Evolutionary conservation across 495 filamentous ascomycete species (phyloP).

Genomic region (Chaetomidium leptoderma): DNA sequence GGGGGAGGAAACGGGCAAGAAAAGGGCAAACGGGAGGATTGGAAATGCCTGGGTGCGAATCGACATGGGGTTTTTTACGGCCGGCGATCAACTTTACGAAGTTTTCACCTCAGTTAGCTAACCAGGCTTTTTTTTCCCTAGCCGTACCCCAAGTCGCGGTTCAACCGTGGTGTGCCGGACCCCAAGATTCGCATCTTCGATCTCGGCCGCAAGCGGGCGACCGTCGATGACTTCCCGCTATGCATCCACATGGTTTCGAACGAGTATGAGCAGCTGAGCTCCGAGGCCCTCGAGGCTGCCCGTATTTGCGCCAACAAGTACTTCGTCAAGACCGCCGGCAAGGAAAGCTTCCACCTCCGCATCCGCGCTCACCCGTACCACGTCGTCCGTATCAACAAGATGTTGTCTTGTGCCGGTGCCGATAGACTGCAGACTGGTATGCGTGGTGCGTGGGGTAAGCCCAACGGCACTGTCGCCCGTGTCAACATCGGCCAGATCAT

Average conservation of each 20-base stretch:
- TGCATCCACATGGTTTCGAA: constrained; percentile 99
- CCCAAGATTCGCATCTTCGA: constrained; percentile 99
- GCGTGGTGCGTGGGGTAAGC: constrained; percentile 99
- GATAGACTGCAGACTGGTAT: constrained; percentile 99
- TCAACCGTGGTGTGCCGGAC: constrained; percentile 99
- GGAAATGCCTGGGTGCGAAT: neutral
- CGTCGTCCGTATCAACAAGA: constrained; percentile 99
- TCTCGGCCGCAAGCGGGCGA: constrained; percentile 96
- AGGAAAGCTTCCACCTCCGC: constrained; percentile 98
- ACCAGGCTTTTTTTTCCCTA: constrained; percentile 40
- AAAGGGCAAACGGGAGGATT: neutral
- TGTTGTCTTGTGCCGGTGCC: constrained; percentile 99
- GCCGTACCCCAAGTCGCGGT: constrained; percentile 99
- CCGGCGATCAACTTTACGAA: constrained; percentile 6
- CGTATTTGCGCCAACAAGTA: constrained; percentile 99
- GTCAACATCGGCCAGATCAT: constrained; percentile 99
- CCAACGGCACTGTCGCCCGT: constrained; percentile 94
- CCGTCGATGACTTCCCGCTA: constrained; percentile 96
- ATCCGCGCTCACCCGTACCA: constrained; percentile 98
- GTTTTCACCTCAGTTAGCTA: constrained; percentile 22
- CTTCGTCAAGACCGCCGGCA: constrained; percentile 93
- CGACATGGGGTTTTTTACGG: constrained; percentile 11
- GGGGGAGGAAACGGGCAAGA: constrained; percentile 7
- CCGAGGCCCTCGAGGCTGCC: constrained; percentile 96
- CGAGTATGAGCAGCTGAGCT: constrained; percentile 98